phyloP scores from a whole-genome alignment of 192 early-diverging fungal species.

The Backusella parvicylindrica region DNA sequence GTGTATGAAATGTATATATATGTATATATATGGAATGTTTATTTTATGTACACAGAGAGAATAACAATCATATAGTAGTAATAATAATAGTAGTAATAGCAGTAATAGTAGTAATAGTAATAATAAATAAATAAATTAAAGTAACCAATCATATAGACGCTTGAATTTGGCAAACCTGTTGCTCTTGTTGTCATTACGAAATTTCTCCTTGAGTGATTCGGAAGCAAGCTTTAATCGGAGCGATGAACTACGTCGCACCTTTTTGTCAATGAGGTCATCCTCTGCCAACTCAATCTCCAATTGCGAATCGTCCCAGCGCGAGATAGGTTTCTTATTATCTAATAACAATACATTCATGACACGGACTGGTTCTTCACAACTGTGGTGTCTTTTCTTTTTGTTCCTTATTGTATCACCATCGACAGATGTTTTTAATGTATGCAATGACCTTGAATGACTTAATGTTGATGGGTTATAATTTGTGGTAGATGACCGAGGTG shows the following conservation, averaged over 20 bases:
- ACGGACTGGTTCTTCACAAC: not conserved
- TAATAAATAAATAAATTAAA: slow-evolving; percentile 3
- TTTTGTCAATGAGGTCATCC: slow-evolving; percentile 18
- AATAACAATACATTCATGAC: not conserved
- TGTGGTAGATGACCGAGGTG: not conserved
- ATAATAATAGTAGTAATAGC: not conserved
- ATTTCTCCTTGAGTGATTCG: not conserved
- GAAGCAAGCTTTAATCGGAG: slow-evolving; percentile 9
- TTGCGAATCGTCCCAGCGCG: slow-evolving; percentile 13
- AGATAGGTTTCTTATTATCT: slow-evolving; percentile 1
- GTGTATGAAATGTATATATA: not conserved
- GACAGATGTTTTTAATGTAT: not conserved
- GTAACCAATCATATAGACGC: slow-evolving; percentile 1
- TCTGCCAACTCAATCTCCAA: slow-evolving; percentile 12
- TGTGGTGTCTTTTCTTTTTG: not conserved
- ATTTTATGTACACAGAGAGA: not conserved
- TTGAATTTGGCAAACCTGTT: not conserved
- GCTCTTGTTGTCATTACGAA: not conserved
- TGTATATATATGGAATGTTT: not conserved
- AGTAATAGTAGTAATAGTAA: no score
- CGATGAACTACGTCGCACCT: slow-evolving; percentile 12
- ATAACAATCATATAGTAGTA: not conserved
- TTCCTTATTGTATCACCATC: not conserved
- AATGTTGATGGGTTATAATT: not conserved
- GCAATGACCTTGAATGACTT: slow-evolving; percentile 4